phyloP scores from a whole-genome alignment of 805 yeast species.

The Candida argentea region DNA sequence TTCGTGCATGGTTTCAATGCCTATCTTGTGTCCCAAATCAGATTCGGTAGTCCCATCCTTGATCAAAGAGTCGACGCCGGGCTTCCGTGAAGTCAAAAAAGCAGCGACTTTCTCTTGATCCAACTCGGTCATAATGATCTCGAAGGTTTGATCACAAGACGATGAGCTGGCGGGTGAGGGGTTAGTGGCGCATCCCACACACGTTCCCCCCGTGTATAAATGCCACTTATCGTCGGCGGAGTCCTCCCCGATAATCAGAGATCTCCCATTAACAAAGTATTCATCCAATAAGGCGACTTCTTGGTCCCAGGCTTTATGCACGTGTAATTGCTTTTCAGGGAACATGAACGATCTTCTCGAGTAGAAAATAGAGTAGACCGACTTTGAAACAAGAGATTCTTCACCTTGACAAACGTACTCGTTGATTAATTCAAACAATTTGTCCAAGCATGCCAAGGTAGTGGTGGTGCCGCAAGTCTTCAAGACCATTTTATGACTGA shows the following conservation, averaged over 20 bases:
- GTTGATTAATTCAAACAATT: slow-evolving; percentile 39
- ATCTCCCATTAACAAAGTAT: slow-evolving; percentile 50
- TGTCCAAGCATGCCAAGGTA: slow-evolving; percentile 64
- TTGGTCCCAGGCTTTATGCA: slow-evolving; percentile 77
- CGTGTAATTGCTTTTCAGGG: slow-evolving; percentile 71
- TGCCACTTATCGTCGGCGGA: slow-evolving; percentile 85
- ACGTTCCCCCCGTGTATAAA: slow-evolving; percentile 54
- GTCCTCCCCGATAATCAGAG: slow-evolving; percentile 69
- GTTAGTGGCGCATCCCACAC: slow-evolving; percentile 1
- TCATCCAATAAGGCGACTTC: slow-evolving; percentile 65
- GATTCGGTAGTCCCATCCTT: slow-evolving; percentile 40
- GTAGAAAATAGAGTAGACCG: slow-evolving; percentile 66
- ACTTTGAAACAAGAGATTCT: slow-evolving; percentile 13
- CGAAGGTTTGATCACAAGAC: slow-evolving; percentile 62
- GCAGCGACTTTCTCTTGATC: slow-evolving; percentile 43
- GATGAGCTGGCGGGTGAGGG: too few species aligned
- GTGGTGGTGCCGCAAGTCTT: slow-evolving; percentile 98
- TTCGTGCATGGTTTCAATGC: slow-evolving; percentile 53
- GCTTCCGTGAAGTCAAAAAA: slow-evolving; percentile 47
- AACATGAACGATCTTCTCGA: slow-evolving; percentile 90
- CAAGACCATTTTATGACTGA: slow-evolving; percentile 71
- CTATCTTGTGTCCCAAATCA: slow-evolving; percentile 73
- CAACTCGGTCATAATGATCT: slow-evolving; percentile 83
- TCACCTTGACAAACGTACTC: slow-evolving; percentile 14
- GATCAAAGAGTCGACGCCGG: slow-evolving; percentile 29